Evolutionary conservation across 2,329 filamentous ascomycete genomes (phyloP).

Genomic region (Aspergillus floridensis): DNA sequence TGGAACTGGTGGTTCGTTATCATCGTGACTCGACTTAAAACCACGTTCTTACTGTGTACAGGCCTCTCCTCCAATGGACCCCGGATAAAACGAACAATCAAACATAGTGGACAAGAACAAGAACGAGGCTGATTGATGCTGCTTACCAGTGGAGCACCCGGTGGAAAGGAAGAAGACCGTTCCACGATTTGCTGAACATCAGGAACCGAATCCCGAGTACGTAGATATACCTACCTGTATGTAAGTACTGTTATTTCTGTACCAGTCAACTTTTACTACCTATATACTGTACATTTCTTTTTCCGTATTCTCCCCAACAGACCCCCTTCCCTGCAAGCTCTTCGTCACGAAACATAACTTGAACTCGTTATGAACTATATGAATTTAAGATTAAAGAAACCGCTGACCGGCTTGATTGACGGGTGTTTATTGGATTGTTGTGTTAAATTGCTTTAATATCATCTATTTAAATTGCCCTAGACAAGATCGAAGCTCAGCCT

Average conservation of each 20-base stretch:
- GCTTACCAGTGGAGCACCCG: background rate
- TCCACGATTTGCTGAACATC: background rate
- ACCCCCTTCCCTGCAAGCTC: too few species aligned
- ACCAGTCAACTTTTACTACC: too few species aligned
- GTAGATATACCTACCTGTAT: too few species aligned
- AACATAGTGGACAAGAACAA: background rate
- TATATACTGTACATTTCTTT: too few species aligned
- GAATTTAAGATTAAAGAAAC: background rate
- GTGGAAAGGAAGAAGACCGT: background rate
- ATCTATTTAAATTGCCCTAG: background rate
- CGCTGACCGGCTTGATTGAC: background rate
- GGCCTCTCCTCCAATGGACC: too few species aligned
- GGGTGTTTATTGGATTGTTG: background rate
- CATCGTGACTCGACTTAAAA: background rate
- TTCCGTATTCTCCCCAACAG: too few species aligned
- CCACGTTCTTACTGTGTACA: too few species aligned
- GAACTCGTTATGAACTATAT: too few species aligned
- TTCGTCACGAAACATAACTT: too few species aligned
- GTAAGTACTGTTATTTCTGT: too few species aligned
- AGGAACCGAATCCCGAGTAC: too few species aligned
- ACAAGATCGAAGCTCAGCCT: background rate
- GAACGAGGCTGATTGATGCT: too few species aligned
- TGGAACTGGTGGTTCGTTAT: background rate
- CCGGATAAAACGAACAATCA: background rate
- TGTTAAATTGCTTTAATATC: background rate